Evolutionary conservation across 345 rosid species (phyloP).

Genomic region (Lepidium sativum): DNA sequence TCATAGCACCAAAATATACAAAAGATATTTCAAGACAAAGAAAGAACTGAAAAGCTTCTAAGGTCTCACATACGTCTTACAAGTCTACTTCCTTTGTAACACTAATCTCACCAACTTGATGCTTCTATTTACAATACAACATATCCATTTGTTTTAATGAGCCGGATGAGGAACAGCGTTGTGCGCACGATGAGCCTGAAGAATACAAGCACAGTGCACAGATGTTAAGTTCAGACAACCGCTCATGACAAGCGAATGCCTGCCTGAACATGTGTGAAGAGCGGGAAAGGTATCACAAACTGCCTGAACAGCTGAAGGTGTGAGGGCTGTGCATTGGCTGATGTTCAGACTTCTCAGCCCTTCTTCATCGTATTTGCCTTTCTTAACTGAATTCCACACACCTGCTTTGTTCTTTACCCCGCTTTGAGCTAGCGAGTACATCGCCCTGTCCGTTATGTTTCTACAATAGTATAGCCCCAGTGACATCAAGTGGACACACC

Average conservation of each 20-base stretch:
- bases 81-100: not conserved
- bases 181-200: conserved; percentile 59
- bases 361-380: conserved; percentile 49
- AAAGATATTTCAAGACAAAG: not conserved
- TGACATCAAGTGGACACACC: conserved; percentile 70
- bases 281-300: conserved; percentile 90
- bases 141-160: conserved; percentile 31
- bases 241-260: conserved; percentile 95
- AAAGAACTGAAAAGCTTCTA: conserved; percentile 3
- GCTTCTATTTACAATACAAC: conserved; percentile 14
- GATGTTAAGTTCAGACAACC: conserved; percentile 87
- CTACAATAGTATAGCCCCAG: conserved; percentile 85
- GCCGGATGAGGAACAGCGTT: conserved; percentile 44
- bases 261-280: conserved; percentile 91
- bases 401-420: conserved; percentile 56
- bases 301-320: conserved; percentile 91
- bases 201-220: conserved; percentile 84
- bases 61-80: not conserved
- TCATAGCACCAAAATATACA: not conserved
- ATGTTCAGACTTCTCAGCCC: conserved; percentile 88
- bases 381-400: conserved; percentile 47
- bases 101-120: conserved; percentile 4
- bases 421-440: conserved; percentile 72
- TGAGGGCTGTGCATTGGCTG: conserved; percentile 94
- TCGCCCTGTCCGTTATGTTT: conserved; percentile 82